Base-by-base conservation (phyloP, 805 yeast genomes). In the Kodamaea kakaduensis region DNA sequence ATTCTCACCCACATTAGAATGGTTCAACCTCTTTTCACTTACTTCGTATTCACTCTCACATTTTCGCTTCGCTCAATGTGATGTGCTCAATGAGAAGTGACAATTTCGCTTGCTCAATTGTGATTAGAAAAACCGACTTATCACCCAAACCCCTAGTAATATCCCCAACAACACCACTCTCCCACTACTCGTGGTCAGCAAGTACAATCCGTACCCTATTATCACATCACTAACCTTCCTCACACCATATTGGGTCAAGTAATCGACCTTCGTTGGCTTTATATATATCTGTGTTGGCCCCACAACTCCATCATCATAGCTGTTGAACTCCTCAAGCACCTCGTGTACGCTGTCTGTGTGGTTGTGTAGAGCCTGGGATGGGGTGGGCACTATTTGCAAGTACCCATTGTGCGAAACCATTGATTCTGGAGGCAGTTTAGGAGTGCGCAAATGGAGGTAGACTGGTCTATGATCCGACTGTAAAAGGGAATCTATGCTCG, bases 391-490 rank as follows among this genome's bases (percentile, higher is more conserved):
- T 3, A 58, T 45, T 37, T 59, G 58, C 34, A 61, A 45, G 41
- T 54, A 60, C 6, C 68, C 68, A 2, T 36, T 24, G 2, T 48
- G 38, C 7, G 61, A 44, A 0, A 61, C 46, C 7, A 61, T 51
- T 5, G 58, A 44, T 12, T 47, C 26, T 8, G 80, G 72, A 0
- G 71, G 48, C 3, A 43, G 34, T n/a, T 50, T 41, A 1, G 84
- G 81, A 3, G 79, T 61, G 0, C 59, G 49, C 1, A 81, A 52
- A 5, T 57, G 56, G 23, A 85, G 55, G 43, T 56, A 73, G 1
- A 88, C 96, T 0, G 96, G 95, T 31, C 75, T 74, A 57, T 88
- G 97, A 56, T 88, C 97, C 0, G 95, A 84, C 16, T 68, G 61
- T 4, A 59, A 56, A 24, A 81, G 56, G 0, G 62, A 52, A 1